A percentile compares a stretch with the other conserved stretches of the same genome.
phyloP scores from a whole-genome alignment of 164 flowering plant genomes.

The Vitis amurensis region DNA sequence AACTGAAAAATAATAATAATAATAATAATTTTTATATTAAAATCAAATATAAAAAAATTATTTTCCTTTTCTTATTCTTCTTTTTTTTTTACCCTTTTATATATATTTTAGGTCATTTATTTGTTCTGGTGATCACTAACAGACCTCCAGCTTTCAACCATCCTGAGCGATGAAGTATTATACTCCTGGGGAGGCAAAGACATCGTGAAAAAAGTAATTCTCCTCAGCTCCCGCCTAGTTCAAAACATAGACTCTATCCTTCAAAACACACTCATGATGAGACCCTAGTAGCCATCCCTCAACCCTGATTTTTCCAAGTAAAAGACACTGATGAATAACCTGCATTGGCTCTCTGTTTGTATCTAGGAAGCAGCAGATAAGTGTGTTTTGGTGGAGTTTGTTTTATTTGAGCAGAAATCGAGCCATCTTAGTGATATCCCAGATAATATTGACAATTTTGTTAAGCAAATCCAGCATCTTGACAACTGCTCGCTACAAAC shows the following conservation, averaged over 20 bases:
- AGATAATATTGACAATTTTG: slow-evolving; percentile 45
- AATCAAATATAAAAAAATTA: no score
- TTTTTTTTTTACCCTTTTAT: no score
- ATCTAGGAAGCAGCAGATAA: slow-evolving; percentile 79
- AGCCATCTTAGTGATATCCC: slow-evolving; percentile 38
- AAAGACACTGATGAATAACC: no score
- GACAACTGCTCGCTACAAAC: slow-evolving; percentile 67
- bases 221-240: slow-evolving; percentile 46
- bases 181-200: slow-evolving; percentile 72
- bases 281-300: slow-evolving; percentile 1
- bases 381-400: slow-evolving; percentile 71
- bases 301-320: no score
- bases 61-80: background rate
- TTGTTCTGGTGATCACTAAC: slow-evolving; percentile 15
- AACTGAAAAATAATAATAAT: no score
- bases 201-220: slow-evolving; percentile 50
- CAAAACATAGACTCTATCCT: slow-evolving; percentile 32
- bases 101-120: background rate
- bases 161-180: slow-evolving; percentile 49
- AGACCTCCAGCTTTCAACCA: slow-evolving; percentile 49
- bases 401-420: slow-evolving; percentile 55
- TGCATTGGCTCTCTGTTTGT: background rate
- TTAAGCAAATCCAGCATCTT: slow-evolving; percentile 52
- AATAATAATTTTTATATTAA: no score
- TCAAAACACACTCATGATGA: slow-evolving; percentile 56